Conservation (phyloP, 2,329 filamentous ascomycete species). For the Periconia sp. region DNA sequence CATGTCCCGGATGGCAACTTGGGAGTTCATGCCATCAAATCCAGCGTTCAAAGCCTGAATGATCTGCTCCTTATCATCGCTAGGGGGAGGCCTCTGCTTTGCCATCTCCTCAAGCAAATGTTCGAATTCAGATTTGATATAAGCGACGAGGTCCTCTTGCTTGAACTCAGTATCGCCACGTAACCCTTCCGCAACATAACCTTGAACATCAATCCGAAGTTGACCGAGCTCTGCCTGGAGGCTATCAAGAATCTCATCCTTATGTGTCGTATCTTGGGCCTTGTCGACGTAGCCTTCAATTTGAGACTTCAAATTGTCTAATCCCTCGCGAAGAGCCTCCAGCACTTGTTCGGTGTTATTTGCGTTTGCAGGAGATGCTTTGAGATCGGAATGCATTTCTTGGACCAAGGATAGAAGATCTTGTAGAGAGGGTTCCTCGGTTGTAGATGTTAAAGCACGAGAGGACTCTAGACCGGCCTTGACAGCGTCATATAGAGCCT, state of each 20-base stretch:
- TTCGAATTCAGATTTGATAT: conserved; percentile 61
- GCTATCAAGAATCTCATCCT: conserved; percentile 76
- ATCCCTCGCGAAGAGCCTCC: conserved; percentile 82
- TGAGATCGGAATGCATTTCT: conserved; percentile 66
- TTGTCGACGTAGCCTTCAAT: conserved; percentile 81
- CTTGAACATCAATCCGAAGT: conserved; percentile 63
- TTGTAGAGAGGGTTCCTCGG: conserved; percentile 62
- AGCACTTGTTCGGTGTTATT: conserved; percentile 86
- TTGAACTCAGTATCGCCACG: conserved; percentile 44
- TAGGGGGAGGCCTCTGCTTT: conserved; percentile 43
- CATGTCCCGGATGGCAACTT: conserved; percentile 40
- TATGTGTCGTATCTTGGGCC: conserved; percentile 66
- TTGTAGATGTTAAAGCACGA: conserved; percentile 50
- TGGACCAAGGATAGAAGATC: conserved; percentile 62
- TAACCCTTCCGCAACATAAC: conserved; percentile 49
- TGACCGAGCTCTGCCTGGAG: conserved; percentile 66
- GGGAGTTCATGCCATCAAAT: conserved; percentile 45
- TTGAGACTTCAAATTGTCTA: conserved; percentile 76
- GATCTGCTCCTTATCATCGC: conserved; percentile 41
- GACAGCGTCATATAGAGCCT: conserved; percentile 61
- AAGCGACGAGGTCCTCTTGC: conserved; percentile 50
- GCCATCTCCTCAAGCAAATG: conserved; percentile 62
- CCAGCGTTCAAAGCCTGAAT: conserved; percentile 43
- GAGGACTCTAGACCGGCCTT: conserved; percentile 58
- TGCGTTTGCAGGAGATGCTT: conserved; percentile 75